phyloP scores from a whole-genome alignment of 225 moss, liverwort and hornwort species.

The Ulota crispa region DNA sequence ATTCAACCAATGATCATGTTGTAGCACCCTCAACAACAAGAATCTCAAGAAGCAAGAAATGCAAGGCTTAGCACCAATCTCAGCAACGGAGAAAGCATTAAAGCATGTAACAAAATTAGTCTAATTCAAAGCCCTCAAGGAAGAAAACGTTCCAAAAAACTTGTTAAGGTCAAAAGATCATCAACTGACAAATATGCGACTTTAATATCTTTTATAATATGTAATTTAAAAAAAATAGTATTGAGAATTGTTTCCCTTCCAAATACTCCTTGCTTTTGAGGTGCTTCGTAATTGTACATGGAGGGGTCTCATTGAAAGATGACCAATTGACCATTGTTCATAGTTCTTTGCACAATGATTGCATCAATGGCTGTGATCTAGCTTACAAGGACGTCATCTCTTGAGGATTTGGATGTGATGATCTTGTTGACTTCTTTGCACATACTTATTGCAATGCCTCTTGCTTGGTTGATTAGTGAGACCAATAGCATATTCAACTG shows the following conservation, averaged over 20 bases:
- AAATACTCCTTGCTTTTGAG: not conserved
- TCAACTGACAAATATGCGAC: no score
- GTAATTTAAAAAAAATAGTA: no score
- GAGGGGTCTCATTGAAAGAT: conserved; percentile 49
- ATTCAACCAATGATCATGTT: conserved; percentile 78
- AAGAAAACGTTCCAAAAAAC: no score
- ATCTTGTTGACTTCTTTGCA: conserved; percentile 77
- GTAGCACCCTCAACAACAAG: conserved; percentile 80
- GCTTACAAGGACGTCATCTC: conserved; percentile 70
- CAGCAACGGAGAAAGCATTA: no score
- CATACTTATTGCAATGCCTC: conserved; percentile 74
- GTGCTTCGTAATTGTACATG: not conserved
- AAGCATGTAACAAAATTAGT: no score
- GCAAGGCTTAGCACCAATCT: conserved; percentile 34
- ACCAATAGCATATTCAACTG: conserved; percentile 77
- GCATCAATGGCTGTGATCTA: conserved; percentile 70
- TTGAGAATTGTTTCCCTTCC: not conserved
- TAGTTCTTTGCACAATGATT: conserved; percentile 53
- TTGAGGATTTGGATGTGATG: conserved; percentile 55
- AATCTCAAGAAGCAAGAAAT: conserved; percentile 76
- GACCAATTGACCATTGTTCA: conserved; percentile 61
- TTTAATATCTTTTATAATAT: no score
- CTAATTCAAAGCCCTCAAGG: no score
- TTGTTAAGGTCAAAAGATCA: no score
- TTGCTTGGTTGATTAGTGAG: conserved; percentile 76